phyloP scores from a whole-genome alignment of 345 rosid genomes.

The Hibiscus syriacus region DNA sequence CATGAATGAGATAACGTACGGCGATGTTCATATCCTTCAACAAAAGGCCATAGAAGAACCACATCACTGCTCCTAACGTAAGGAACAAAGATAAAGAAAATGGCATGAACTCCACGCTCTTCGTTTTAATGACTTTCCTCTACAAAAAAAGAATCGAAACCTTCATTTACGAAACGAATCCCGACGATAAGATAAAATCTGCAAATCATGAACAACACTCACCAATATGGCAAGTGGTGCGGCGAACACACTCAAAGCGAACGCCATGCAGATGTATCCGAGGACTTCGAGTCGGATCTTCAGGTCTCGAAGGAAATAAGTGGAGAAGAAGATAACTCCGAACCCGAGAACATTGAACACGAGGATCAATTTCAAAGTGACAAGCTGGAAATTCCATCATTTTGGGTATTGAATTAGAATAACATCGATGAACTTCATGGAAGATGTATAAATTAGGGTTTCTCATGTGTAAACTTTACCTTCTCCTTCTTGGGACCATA shows the following conservation, averaged over 20 bases:
- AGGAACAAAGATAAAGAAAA: constrained; percentile 65
- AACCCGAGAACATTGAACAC: constrained; percentile 52
- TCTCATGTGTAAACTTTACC: constrained; percentile 28
- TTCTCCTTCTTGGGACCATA: constrained; percentile 59
- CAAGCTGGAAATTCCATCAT: constrained; percentile 28
- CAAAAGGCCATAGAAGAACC: constrained; percentile 85
- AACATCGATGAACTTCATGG: not conserved
- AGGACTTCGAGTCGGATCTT: constrained; percentile 33
- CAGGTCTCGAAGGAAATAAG: constrained; percentile 36
- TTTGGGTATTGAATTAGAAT: not conserved
- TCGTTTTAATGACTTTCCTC: constrained; percentile 81
- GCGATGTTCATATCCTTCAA: constrained; percentile 55
- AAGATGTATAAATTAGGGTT: not conserved
- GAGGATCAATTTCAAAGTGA: constrained; percentile 39
- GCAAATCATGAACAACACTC: constrained; percentile 1
- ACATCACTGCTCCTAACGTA: constrained; percentile 72
- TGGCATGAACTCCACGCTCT: constrained; percentile 84
- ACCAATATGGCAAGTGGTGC: constrained; percentile 90
- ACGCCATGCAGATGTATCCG: constrained; percentile 75
- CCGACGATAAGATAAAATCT: too few species aligned
- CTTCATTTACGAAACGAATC: not conserved
- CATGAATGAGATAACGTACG: constrained; percentile 33
- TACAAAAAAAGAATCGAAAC: constrained; percentile 18
- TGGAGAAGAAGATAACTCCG: constrained; percentile 35
- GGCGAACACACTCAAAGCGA: constrained; percentile 57